phyloP scores from a whole-genome alignment of 805 yeast genomes.

The Metschnikowia kunwiensis region DNA sequence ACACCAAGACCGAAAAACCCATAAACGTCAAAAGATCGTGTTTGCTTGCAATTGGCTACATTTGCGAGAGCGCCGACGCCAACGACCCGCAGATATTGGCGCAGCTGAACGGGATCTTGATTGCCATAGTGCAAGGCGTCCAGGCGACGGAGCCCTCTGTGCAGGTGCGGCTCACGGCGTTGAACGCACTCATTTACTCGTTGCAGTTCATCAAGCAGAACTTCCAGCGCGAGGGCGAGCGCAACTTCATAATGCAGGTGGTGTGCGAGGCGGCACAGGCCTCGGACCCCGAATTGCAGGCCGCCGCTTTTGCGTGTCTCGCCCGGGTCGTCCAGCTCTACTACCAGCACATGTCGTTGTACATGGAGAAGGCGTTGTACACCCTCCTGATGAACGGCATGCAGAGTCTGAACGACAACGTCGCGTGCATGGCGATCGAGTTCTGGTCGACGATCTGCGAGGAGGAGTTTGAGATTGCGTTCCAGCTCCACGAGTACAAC shows the following conservation, averaged over 20 bases:
- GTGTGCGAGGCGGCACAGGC: conserved; percentile 99
- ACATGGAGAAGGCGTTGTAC: conserved; percentile 95
- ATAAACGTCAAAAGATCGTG: conserved; percentile 83
- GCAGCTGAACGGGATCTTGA: conserved; percentile 87
- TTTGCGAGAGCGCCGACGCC: conserved; percentile 93
- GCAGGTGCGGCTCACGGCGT: conserved; percentile 81
- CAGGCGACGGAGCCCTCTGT: conserved; percentile 73
- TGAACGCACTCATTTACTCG: conserved; percentile 87
- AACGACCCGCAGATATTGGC: conserved; percentile 68
- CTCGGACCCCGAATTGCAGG: conserved; percentile 74
- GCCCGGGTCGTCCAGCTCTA: conserved; percentile 88
- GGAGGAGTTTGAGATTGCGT: conserved; percentile 81
- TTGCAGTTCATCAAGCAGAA: conserved; percentile 84
- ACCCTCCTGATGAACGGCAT: conserved; percentile 88
- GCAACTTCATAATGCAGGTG: conserved; percentile 97
- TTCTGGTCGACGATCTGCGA: conserved; percentile 99
- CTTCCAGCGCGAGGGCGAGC: conserved; percentile 90
- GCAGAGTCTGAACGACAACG: conserved; percentile 79
- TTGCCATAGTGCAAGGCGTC: conserved; percentile 96
- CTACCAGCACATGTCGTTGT: conserved; percentile 85
- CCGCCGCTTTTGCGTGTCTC: conserved; percentile 92
- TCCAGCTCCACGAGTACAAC: conserved; percentile 61
- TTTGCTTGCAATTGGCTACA: conserved; percentile 85
- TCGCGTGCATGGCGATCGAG: conserved; percentile 97
- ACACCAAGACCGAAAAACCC: conserved; percentile 76